Percentiles rank a stretch among this genome's conserved stretches.
phyloP scores from a whole-genome alignment of 345 rosid species.

The Salix caprea region DNA sequence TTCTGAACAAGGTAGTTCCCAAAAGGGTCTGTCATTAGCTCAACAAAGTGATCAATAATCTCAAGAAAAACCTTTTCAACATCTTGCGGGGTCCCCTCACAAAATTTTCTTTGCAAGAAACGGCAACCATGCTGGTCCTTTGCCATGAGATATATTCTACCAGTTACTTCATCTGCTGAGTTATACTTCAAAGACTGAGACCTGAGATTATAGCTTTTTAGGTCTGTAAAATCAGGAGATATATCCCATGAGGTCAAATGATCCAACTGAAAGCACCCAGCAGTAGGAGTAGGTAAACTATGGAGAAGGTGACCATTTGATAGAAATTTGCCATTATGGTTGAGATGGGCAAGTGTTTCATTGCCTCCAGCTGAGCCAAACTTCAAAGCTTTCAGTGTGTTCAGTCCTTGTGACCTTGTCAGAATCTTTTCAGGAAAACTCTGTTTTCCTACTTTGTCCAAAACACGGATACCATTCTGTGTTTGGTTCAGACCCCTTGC shows the following conservation, averaged over 20 bases:
- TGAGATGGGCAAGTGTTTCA: conserved; percentile 31
- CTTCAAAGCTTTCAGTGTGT: conserved; percentile 44
- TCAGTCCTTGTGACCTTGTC: conserved; percentile 53
- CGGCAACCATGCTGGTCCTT: conserved; percentile 82
- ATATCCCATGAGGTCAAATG: conserved; percentile 35
- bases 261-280: conserved; percentile 37
- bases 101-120: conserved; percentile 60
- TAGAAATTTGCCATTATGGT: conserved; percentile 37
- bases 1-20: conserved; percentile 79
- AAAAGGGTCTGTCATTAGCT: conserved; percentile 72
- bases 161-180: conserved; percentile 49
- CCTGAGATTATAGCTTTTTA: conserved; percentile 34
- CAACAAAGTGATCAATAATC: conserved; percentile 59
- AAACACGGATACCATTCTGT: conserved; percentile 18
- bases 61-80: conserved; percentile 57
- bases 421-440: conserved; percentile 58
- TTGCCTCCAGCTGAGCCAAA: conserved; percentile 43
- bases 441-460: conserved; percentile 39
- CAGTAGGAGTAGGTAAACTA: conserved; percentile 27
- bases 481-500: conserved; percentile 40
- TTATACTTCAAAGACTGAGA: conserved; percentile 44
- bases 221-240: conserved; percentile 19
- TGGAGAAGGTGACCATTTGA: conserved; percentile 38
- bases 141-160: conserved; percentile 56
- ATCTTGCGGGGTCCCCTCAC: conserved; percentile 52